Percentiles rank a stretch among this genome's conserved stretches.
Evolutionary conservation across 225 moss, liverwort and hornwort species (phyloP).

Genomic region (Ulota crispa): DNA sequence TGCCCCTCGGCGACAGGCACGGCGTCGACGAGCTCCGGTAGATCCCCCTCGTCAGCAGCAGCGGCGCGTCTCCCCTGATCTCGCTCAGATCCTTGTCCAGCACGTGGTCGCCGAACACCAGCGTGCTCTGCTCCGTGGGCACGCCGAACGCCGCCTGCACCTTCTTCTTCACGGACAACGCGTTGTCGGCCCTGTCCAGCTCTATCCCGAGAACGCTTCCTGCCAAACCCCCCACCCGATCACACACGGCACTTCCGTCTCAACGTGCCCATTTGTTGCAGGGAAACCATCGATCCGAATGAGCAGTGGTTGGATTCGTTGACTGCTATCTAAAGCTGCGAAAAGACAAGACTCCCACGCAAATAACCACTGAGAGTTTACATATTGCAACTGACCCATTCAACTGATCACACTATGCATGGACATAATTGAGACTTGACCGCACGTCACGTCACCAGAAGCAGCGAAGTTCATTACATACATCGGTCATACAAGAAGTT

Average conservation of each 20-base stretch:
- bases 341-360: background rate
- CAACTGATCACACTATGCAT: background rate
- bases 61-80: constrained; percentile 79
- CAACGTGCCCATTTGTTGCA: background rate
- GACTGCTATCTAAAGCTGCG: background rate
- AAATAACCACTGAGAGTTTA: too few relatives aligned
- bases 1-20: constrained; percentile 71
- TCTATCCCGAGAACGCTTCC: constrained; percentile 86
- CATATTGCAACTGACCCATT: background rate
- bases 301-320: background rate
- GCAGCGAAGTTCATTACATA: background rate
- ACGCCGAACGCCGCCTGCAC: constrained; percentile 83
- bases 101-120: constrained; percentile 73
- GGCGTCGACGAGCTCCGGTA: constrained; percentile 85
- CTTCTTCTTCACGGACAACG: constrained; percentile 82
- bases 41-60: constrained; percentile 70
- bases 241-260: constrained; percentile 1
- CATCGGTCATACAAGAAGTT: background rate
- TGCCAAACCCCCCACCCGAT: constrained; percentile 14
- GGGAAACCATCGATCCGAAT: background rate
- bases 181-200: constrained; percentile 89
- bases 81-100: constrained; percentile 82
- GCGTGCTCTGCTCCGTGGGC: constrained; percentile 85
- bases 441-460: too few relatives aligned
- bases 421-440: background rate